phyloP scores from a whole-genome alignment of 208 protist species.

The Leishmania martiniquensis region DNA sequence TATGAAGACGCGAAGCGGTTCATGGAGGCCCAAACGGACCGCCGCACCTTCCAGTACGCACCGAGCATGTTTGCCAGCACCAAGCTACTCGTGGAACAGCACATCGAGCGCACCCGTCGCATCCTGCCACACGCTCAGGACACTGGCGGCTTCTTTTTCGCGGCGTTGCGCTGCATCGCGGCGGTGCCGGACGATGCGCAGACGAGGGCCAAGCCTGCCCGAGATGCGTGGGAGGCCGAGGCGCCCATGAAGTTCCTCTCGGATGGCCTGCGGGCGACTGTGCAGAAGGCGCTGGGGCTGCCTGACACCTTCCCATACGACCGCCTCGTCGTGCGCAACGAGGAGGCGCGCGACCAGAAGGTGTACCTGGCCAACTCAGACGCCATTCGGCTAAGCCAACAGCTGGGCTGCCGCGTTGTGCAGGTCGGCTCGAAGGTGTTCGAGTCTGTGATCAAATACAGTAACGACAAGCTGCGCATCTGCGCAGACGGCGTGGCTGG shows the following conservation, averaged over 20 bases:
- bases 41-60: slow-evolving; percentile 68
- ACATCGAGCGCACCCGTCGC: slow-evolving; percentile 86
- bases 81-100: slow-evolving; percentile 50
- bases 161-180: slow-evolving; percentile 81
- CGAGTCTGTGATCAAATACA: slow-evolving; percentile 83
- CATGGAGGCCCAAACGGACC: slow-evolving; percentile 28
- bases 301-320: slow-evolving; percentile 64
- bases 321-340: slow-evolving; percentile 64
- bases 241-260: slow-evolving; percentile 52
- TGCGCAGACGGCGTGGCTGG: slow-evolving; percentile 63
- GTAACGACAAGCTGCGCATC: slow-evolving; percentile 82
- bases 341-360: slow-evolving; percentile 71
- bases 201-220: slow-evolving; percentile 1
- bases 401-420: slow-evolving; percentile 69
- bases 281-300: slow-evolving; percentile 55
- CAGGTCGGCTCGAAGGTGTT: slow-evolving; percentile 86
- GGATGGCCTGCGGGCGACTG: slow-evolving; percentile 30
- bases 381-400: slow-evolving; percentile 44
- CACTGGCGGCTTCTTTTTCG: slow-evolving; percentile 97
- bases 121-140: slow-evolving; percentile 96
- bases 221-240: slow-evolving; percentile 8
- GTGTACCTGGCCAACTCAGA: slow-evolving; percentile 74
- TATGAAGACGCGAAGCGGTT: slow-evolving; percentile 70
- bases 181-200: slow-evolving; percentile 43
- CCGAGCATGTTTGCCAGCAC: slow-evolving; percentile 76